phyloP scores from a whole-genome alignment of 2,329 filamentous ascomycete genomes.

The Colletotrichum trifolii region DNA sequence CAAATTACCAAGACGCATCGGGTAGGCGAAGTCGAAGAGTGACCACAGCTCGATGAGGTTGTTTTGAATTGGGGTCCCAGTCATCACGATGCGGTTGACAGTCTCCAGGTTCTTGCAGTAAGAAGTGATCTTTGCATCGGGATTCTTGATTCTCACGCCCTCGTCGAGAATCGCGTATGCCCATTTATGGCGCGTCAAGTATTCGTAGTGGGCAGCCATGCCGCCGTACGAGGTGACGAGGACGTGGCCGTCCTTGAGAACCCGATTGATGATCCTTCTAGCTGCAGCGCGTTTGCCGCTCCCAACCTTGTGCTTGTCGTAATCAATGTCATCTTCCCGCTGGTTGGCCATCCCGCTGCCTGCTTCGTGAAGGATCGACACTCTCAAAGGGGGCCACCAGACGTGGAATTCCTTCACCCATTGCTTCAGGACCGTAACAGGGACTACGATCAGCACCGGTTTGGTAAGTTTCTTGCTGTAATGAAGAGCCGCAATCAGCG shows the following conservation, averaged over 20 bases:
- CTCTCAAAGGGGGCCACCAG: constrained; percentile 99
- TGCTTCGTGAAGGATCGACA: constrained; percentile 94
- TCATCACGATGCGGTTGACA: constrained; percentile 89
- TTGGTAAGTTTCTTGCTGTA: constrained; percentile 87
- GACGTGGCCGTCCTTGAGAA: constrained; percentile 87
- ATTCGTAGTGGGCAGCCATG: constrained; percentile 88
- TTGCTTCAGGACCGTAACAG: constrained; percentile 93
- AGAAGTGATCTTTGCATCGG: constrained; percentile 93
- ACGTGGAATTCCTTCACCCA: constrained; percentile 99
- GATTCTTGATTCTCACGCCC: constrained; percentile 98
- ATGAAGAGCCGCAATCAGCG: constrained; percentile 90
- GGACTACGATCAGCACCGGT: constrained; percentile 91
- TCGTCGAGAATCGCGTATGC: constrained; percentile 95
- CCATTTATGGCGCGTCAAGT: constrained; percentile 87
- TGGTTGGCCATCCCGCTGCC: constrained; percentile 96
- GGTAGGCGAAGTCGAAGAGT: constrained; percentile 96
- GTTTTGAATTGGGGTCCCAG: constrained; percentile 97
- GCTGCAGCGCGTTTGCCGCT: constrained; percentile 68
- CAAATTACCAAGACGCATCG: constrained; percentile 92
- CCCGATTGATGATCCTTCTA: constrained; percentile 82
- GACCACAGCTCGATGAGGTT: constrained; percentile 97
- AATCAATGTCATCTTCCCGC: constrained; percentile 65
- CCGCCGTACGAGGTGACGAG: constrained; percentile 96
- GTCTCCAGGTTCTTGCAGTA: constrained; percentile 95
- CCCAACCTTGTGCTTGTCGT: constrained; percentile 53